Base-by-base conservation (phyloP, 2,329 filamentous ascomycete genomes). In the Aspergillus neotritici region DNA sequence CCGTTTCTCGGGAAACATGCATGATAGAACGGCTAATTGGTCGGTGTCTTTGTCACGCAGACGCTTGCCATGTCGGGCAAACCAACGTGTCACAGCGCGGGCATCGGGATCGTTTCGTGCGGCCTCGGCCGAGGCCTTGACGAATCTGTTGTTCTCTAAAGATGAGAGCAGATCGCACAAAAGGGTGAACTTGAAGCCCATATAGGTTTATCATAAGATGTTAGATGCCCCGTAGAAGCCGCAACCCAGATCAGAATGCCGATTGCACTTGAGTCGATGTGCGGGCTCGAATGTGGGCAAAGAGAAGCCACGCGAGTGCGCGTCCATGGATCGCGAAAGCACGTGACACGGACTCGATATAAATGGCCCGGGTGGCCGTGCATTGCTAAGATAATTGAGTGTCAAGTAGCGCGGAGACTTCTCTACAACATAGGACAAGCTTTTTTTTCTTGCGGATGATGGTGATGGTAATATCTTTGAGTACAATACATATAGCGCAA, bases 151-250 rank as follows among this genome's bases (percentile, higher is more conserved):
- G 8, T 65, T 61, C 53, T 89, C 80, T 12, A 89, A 72, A 16
- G 74, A 68, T 48, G 89, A 80, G 34, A 95, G 73, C 4, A 95
- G 72, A 48, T 86, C 79, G 69, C 86, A 91, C 35, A 94, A 69
- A 47, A 77, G 72, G n/a, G 73, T 68, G 63, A 93, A 94, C 37
- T 69, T 67, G 58, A 73, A 71, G 10, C 66, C 64, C 69, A 71
- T 72, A 40, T 41, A 44, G 44, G 12, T 31, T 14, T 21, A 25
- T 33, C 17, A 15, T 40, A 17, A 32, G 25, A 13, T 11, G 9
- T 25, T 9, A 25, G 21, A 25, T 6, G 21, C 7, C 21, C 7
- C 21, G 9, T 25, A 2, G 21, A 25, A 25, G 21, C 21, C 9
- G 21, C 21, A 25, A 25, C 9, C 7, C 21, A 8, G 7, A 25